These are phyloP conservation scores for Leccinum imitatum DNA, from an alignment of 768 basidiomycete species.

Conservation along the genomic window DNA sequence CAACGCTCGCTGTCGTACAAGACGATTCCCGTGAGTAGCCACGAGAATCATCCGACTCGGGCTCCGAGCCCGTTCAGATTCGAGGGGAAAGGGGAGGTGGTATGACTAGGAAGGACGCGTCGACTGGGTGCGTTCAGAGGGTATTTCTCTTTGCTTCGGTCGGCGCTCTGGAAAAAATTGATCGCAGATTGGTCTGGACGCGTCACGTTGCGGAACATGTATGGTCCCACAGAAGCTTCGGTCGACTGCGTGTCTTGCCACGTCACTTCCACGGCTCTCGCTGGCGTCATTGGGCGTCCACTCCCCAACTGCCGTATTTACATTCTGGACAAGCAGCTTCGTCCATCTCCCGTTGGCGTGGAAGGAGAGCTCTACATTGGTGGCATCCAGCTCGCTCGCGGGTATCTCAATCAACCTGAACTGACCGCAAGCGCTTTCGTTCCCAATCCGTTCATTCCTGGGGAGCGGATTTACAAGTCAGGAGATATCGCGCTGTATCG, in stretches of 20 bases:
- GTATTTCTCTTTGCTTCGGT: too few species aligned
- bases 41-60: neutral
- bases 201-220: constrained; percentile 33
- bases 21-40: neutral
- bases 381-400: too few species aligned
- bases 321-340: too few species aligned
- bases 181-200: constrained; percentile 25
- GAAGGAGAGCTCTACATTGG: too few species aligned
- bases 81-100: neutral
- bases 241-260: constrained; percentile 31
- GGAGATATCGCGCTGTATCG: too few species aligned
- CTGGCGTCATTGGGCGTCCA: too few species aligned
- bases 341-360: too few species aligned
- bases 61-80: neutral
- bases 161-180: constrained; percentile 22
- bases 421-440: too few species aligned
- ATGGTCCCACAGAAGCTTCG: constrained; percentile 35
- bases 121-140: neutral
- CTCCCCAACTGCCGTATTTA: too few species aligned
- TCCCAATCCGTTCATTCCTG: too few species aligned
- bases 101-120: neutral
- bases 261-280: constrained; percentile 18
- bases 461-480: too few species aligned
- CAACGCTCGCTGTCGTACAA: neutral
- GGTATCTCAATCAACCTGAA: too few species aligned